Conservation (phyloP, 129 eudicot genomes). For the Tagetes patula region DNA sequence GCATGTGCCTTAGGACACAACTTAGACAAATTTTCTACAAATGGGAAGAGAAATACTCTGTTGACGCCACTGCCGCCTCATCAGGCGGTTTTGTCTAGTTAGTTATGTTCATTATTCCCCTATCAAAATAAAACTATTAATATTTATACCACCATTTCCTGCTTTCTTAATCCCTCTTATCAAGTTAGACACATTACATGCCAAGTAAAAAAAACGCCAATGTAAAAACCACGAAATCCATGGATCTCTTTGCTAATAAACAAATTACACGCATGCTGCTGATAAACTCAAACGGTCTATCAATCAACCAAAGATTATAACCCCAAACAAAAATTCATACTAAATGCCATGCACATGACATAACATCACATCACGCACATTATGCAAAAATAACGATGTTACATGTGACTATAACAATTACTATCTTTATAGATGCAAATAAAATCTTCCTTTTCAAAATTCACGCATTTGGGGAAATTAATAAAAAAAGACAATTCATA, state of each 20-base stretch:
- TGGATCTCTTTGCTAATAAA: constrained; percentile 1
- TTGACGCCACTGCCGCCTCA: neutral
- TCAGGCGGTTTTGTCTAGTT: neutral
- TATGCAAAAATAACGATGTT: constrained; percentile 3
- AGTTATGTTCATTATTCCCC: neutral
- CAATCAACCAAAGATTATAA: neutral
- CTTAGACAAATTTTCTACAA: neutral
- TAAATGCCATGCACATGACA: constrained; percentile 22
- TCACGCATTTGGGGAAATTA: constrained; percentile 17
- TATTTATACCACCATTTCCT: constrained; percentile 6
- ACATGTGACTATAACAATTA: constrained; percentile 13
- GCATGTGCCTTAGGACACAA: constrained; percentile 7
- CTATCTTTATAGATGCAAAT: constrained; percentile 10
- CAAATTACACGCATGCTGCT: constrained; percentile 12
- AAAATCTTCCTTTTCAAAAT: neutral
- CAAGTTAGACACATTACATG: constrained; percentile 12
- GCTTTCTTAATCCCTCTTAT: neutral
- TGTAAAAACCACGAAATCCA: neutral
- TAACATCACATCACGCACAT: constrained; percentile 1
- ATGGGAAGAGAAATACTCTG: neutral
- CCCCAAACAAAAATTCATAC: constrained; percentile 13
- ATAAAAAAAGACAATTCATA: constrained; percentile 6
- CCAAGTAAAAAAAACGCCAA: constrained; percentile 1
- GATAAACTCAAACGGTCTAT: neutral
- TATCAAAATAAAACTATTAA: neutral